phyloP scores from a whole-genome alignment of 2,329 filamentous ascomycete species.

The Claviceps sp. region DNA sequence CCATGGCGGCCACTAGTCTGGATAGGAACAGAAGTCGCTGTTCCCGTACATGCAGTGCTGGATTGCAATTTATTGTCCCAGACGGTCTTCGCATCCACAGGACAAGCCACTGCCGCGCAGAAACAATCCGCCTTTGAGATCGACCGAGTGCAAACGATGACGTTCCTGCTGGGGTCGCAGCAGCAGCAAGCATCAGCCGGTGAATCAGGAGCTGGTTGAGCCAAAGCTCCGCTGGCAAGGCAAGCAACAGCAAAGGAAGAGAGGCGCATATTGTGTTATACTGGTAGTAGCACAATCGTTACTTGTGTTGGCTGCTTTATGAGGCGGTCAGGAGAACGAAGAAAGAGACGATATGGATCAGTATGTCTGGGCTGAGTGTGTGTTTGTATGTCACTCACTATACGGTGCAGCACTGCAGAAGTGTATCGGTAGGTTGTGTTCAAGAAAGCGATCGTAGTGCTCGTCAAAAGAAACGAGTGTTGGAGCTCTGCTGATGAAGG shows the following conservation, averaged over 20 bases:
- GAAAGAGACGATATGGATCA: too few species aligned
- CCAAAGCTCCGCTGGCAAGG: conserved; percentile 3
- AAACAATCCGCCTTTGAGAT: conserved; percentile 12
- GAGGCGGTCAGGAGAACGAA: too few species aligned
- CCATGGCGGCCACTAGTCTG: not conserved
- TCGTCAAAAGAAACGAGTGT: too few species aligned
- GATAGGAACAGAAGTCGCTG: not conserved
- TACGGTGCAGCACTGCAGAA: too few species aligned
- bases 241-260: conserved; percentile 5
- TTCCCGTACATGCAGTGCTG: not conserved
- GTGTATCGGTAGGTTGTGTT: too few species aligned
- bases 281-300: conserved; percentile 1
- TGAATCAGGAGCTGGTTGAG: not conserved
- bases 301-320: not conserved
- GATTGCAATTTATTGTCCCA: not conserved
- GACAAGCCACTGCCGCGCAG: conserved; percentile 15
- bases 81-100: conserved; percentile 10
- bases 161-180: conserved; percentile 15
- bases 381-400: too few species aligned
- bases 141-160: conserved; percentile 14
- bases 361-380: too few species aligned
- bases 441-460: too few species aligned
- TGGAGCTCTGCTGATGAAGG: too few species aligned
- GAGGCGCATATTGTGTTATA: conserved; percentile 11
- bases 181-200: conserved; percentile 19